These are phyloP conservation scores for Starmerella riodocensis DNA, from an alignment of 805 yeast species.

Conservation along the genomic window DNA sequence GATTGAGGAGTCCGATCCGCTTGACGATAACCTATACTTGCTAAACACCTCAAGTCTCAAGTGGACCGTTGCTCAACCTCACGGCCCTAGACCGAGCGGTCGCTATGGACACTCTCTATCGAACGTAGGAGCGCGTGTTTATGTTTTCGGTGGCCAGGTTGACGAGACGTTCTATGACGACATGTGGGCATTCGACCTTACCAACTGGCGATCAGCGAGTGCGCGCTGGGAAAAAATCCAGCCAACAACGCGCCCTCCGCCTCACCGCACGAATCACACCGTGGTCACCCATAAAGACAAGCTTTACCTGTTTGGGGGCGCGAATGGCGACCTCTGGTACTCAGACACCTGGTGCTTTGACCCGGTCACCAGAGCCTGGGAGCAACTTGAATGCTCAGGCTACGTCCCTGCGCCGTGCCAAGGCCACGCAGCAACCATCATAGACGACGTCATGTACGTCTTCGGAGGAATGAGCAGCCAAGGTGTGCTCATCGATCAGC, in stretches of 20 bases:
- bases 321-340: conserved; percentile 55
- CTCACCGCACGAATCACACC: conserved; percentile 76
- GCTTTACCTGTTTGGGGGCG: conserved; percentile 86
- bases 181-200: conserved; percentile 71
- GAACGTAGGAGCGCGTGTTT: conserved; percentile 50
- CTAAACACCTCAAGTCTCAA: conserved; percentile 65
- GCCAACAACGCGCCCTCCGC: conserved; percentile 35
- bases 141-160: conserved; percentile 89
- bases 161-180: conserved; percentile 75
- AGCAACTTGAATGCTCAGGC: conserved; percentile 55
- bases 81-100: conserved; percentile 71
- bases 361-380: conserved; percentile 57
- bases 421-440: conserved; percentile 78
- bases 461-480: conserved; percentile 78
- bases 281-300: conserved; percentile 69
- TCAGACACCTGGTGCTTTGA: conserved; percentile 75
- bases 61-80: conserved; percentile 68
- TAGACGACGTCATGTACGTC: conserved; percentile 64
- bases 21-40: conserved; percentile 82
- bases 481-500: conserved; percentile 53
- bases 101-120: conserved; percentile 91
- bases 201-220: conserved; percentile 67
- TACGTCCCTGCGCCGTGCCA: conserved; percentile 72
- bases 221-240: conserved; percentile 72
- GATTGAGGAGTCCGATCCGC: conserved; percentile 49